Evolutionary conservation across 2,329 filamentous ascomycete species (phyloP).

Genomic region (Cytospora leucostoma): DNA sequence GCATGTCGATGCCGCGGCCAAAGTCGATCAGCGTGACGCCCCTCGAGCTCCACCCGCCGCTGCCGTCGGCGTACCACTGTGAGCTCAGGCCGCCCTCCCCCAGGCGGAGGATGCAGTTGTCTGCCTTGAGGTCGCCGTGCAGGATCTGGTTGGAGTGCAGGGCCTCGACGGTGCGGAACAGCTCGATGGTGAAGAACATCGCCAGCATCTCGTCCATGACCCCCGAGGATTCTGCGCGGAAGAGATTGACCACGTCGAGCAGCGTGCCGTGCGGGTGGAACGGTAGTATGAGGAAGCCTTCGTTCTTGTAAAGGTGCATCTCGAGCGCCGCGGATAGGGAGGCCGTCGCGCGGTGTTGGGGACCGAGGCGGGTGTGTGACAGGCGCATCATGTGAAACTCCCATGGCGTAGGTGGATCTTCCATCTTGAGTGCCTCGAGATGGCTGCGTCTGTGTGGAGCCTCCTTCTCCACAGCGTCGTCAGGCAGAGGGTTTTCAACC

Average conservation of each 20-base stretch:
- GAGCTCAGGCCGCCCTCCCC: slow-evolving; percentile 57
- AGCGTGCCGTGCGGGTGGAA: slow-evolving; percentile 88
- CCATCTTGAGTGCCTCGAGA: slow-evolving; percentile 92
- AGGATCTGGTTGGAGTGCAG: slow-evolving; percentile 78
- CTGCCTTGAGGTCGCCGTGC: slow-evolving; percentile 92
- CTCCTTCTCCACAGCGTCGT: slow-evolving; percentile 48
- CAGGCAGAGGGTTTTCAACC: slow-evolving; percentile 68
- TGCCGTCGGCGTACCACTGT: slow-evolving; percentile 73
- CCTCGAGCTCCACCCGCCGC: slow-evolving; percentile 75
- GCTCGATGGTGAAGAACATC: slow-evolving; percentile 94
- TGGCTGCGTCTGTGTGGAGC: slow-evolving; percentile 50
- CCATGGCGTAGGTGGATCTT: slow-evolving; percentile 85
- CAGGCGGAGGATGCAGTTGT: slow-evolving; percentile 91
- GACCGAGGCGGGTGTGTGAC: slow-evolving; percentile 73
- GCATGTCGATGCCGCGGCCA: slow-evolving; percentile 92
- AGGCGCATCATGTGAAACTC: slow-evolving; percentile 95
- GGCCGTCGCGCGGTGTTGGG: slow-evolving; percentile 68
- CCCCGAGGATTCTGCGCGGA: slow-evolving; percentile 68
- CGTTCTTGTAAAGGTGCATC: slow-evolving; percentile 87
- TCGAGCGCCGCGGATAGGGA: slow-evolving; percentile 85
- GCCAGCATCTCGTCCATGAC: slow-evolving; percentile 88
- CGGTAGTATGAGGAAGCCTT: slow-evolving; percentile 86
- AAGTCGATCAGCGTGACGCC: slow-evolving; percentile 92
- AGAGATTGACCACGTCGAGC: slow-evolving; percentile 90
- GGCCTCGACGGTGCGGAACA: slow-evolving; percentile 85